Evolutionary conservation across 495 filamentous ascomycete species (phyloP).

Genomic region (Achaetomiella virescens): DNA sequence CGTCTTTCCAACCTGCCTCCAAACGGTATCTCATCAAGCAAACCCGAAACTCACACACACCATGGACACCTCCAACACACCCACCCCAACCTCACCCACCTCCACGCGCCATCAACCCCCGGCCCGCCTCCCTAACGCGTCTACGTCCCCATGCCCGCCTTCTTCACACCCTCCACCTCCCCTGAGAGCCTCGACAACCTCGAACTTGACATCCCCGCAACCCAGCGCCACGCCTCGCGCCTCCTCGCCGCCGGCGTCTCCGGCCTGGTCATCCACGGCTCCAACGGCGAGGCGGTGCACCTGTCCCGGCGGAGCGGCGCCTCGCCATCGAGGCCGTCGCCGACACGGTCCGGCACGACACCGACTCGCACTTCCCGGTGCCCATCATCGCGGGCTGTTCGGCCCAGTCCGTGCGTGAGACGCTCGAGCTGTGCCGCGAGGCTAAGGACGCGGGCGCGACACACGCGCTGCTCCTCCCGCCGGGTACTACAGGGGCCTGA

Average conservation of each 20-base stretch:
- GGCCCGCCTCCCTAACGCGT: slow-evolving; percentile 39
- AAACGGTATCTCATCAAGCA: background rate
- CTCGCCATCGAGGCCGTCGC: slow-evolving; percentile 68
- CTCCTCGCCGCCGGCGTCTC: slow-evolving; percentile 65
- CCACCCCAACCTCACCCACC: slow-evolving; percentile 7
- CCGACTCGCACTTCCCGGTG: slow-evolving; percentile 65
- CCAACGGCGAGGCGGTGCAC: slow-evolving; percentile 85
- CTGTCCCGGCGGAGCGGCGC: slow-evolving; percentile 65
- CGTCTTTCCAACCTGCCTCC: background rate
- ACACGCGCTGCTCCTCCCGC: slow-evolving; percentile 78
- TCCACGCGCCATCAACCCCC: background rate
- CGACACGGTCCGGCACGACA: slow-evolving; percentile 58
- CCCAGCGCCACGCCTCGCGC: slow-evolving; percentile 62
- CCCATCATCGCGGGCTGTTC: slow-evolving; percentile 65
- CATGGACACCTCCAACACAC: background rate
- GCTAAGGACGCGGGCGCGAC: slow-evolving; percentile 71
- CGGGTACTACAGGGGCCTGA: slow-evolving; percentile 73
- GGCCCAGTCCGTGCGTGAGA: slow-evolving; percentile 79
- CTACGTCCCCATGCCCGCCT: slow-evolving; percentile 66
- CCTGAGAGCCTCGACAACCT: slow-evolving; percentile 47
- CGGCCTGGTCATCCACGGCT: slow-evolving; percentile 74
- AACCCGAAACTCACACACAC: background rate
- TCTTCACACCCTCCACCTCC: slow-evolving; percentile 45
- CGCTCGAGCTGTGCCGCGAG: slow-evolving; percentile 72
- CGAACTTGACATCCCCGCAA: slow-evolving; percentile 65